Percentiles rank a stretch among this genome's conserved stretches.
phyloP scores from a whole-genome alignment of 2,329 filamentous ascomycete genomes.

The Alternaria longipes region DNA sequence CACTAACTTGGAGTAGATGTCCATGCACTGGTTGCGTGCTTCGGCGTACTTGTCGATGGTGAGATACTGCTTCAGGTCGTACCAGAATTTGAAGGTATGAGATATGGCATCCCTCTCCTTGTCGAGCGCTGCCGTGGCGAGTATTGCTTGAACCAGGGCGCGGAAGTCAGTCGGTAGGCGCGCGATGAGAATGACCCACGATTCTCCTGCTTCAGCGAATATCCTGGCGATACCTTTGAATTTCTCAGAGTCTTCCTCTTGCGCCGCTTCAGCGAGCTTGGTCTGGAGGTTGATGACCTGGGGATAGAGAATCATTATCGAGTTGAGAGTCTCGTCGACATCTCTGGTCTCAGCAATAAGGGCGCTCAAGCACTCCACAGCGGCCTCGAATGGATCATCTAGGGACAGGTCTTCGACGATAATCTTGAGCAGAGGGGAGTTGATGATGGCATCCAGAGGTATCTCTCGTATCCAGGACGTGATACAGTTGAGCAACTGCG shows the following conservation, averaged over 20 bases:
- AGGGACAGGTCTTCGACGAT: constrained; percentile 80
- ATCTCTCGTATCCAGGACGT: constrained; percentile 97
- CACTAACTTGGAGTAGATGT: constrained; percentile 87
- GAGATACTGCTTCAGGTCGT: constrained; percentile 95
- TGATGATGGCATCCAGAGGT: constrained; percentile 81
- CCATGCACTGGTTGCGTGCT: constrained; percentile 77
- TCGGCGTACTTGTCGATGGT: constrained; percentile 89
- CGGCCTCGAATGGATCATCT: constrained; percentile 82
- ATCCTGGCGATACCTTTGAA: constrained; percentile 90
- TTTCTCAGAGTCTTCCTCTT: constrained; percentile 82
- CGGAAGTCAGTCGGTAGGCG: constrained; percentile 83
- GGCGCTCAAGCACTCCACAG: constrained; percentile 90
- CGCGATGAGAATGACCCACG: constrained; percentile 92
- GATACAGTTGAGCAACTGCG: constrained; percentile 91
- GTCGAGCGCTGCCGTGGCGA: constrained; percentile 91
- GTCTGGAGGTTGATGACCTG: constrained; percentile 78
- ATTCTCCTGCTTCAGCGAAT: constrained; percentile 90
- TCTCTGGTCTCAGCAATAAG: constrained; percentile 93
- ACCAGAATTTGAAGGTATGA: constrained; percentile 97
- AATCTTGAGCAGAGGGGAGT: constrained; percentile 82
- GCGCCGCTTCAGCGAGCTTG: constrained; percentile 76
- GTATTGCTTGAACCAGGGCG: constrained; percentile 83
- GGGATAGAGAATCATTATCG: constrained; percentile 84
- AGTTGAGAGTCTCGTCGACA: constrained; percentile 85
- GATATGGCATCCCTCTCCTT: constrained; percentile 90